phyloP scores from a whole-genome alignment of 441 rosid species.

The Viola pubescens region DNA sequence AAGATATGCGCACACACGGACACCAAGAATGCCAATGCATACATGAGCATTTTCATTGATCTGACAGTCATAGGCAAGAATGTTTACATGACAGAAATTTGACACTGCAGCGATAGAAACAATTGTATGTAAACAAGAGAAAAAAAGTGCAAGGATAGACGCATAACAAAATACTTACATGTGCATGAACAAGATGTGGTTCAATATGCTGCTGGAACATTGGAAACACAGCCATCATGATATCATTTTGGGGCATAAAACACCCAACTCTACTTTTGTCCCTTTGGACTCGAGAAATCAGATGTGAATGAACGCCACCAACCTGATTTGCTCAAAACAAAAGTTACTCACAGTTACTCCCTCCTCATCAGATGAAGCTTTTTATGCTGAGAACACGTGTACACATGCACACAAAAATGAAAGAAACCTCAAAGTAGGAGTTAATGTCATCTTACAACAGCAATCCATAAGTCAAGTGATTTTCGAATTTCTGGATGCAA shows the following conservation, averaged over 20 bases:
- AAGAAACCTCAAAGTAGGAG: conserved; percentile 15
- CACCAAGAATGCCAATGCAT: no score
- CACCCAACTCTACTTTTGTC: conserved; percentile 89
- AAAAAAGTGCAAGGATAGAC: conserved; percentile 13
- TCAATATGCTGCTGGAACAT: conserved; percentile 98
- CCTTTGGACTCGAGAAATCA: conserved; percentile 97
- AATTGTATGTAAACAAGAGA: neutral
- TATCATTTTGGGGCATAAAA: conserved; percentile 94
- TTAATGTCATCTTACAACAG: conserved; percentile 69
- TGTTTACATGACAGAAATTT: neutral
- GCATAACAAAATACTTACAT: conserved; percentile 51
- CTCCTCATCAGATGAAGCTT: conserved; percentile 2
- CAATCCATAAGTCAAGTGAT: conserved; percentile 94
- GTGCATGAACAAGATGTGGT: conserved; percentile 99
- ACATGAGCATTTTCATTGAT: no score
- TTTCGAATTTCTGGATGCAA: conserved; percentile 90
- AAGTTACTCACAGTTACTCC: conserved; percentile 14
- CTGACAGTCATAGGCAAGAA: neutral
- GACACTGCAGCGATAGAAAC: neutral
- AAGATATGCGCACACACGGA: neutral
- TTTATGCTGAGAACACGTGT: neutral
- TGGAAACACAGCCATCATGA: conserved; percentile 96
- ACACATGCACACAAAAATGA: neutral
- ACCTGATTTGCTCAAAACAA: conserved; percentile 49
- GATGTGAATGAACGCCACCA: conserved; percentile 98